These are phyloP conservation scores for Straminergon stramineum DNA, from an alignment of 225 moss, liverwort and hornwort species.

Conservation along the genomic window DNA sequence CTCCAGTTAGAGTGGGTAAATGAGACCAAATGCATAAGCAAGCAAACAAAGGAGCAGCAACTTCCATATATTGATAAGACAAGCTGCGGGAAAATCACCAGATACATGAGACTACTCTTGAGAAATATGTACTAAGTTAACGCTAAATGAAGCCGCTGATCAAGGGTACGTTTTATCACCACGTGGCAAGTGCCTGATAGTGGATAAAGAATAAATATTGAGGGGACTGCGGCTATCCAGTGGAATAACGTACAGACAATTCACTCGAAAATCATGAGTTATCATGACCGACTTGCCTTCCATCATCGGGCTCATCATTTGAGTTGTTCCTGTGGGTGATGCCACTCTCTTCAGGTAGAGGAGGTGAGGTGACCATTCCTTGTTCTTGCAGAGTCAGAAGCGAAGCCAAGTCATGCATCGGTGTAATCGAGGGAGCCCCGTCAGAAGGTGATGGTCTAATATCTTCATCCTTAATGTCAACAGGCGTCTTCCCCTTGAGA, in stretches of 20 bases:
- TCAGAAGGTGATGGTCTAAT: constrained; percentile 7
- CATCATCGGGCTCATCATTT: constrained; percentile 21
- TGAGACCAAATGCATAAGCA: not conserved
- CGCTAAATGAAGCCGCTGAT: constrained; percentile 11
- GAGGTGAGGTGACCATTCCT: constrained; percentile 36
- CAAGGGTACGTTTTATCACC: constrained; percentile 10
- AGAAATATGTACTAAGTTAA: constrained; percentile 1
- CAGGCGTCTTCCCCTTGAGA: constrained; percentile 40
- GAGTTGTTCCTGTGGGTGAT: not conserved
- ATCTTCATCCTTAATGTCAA: constrained; percentile 19
- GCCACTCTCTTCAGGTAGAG: constrained; percentile 11
- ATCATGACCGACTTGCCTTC: constrained; percentile 4
- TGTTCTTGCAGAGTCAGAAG: constrained; percentile 38
- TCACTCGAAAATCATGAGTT: constrained; percentile 9
- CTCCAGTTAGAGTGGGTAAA: not conserved
- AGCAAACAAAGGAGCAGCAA: constrained; percentile 1
- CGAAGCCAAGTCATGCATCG: constrained; percentile 34
- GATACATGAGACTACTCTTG: constrained; percentile 6
- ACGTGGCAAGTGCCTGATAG: constrained; percentile 9
- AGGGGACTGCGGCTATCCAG: not conserved
- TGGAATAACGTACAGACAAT: constrained; percentile 2
- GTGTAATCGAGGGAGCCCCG: constrained; percentile 5
- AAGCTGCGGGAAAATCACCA: constrained; percentile 11
- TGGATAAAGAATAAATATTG: constrained; percentile 26
- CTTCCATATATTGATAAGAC: constrained; percentile 18